A percentile compares a stretch with the other conserved stretches of the same genome.
Conservation (phyloP, 352 stramenopile genomes). For the Chrysophaeum taylorii region DNA sequence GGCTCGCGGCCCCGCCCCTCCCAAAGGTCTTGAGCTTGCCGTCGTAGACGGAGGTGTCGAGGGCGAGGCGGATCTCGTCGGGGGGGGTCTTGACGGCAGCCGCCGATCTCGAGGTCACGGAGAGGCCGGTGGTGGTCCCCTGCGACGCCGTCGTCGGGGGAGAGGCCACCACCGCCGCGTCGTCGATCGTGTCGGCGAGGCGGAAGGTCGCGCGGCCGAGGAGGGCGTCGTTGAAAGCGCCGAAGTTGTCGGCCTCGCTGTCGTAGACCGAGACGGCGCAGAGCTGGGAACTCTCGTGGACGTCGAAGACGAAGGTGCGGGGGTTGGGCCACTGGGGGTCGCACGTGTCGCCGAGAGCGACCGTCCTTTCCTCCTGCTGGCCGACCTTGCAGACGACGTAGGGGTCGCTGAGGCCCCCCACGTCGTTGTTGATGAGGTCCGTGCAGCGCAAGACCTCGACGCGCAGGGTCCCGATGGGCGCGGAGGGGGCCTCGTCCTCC, state of each 20-base stretch:
- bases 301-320: background rate
- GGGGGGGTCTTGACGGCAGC: too few species aligned
- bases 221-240: background rate
- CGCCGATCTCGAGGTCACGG: too few species aligned
- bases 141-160: background rate
- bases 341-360: background rate
- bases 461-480: background rate
- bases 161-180: background rate
- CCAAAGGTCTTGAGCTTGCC: conserved; percentile 1
- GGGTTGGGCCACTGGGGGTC: background rate
- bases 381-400: background rate
- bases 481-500: background rate
- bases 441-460: background rate
- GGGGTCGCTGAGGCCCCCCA: background rate
- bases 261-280: background rate
- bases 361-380: background rate
- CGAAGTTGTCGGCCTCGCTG: background rate
- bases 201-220: too few species aligned
- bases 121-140: background rate
- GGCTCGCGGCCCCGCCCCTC: too few species aligned
- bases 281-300: background rate
- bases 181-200: too few species aligned
- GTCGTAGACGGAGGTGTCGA: conserved; percentile 1
- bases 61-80: background rate
- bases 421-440: background rate